Evolutionary conservation across 148 eudicot species (phyloP), one percentile per base, ranked within the genome.

Genomic region (Vaccinium corymbosum): DNA sequence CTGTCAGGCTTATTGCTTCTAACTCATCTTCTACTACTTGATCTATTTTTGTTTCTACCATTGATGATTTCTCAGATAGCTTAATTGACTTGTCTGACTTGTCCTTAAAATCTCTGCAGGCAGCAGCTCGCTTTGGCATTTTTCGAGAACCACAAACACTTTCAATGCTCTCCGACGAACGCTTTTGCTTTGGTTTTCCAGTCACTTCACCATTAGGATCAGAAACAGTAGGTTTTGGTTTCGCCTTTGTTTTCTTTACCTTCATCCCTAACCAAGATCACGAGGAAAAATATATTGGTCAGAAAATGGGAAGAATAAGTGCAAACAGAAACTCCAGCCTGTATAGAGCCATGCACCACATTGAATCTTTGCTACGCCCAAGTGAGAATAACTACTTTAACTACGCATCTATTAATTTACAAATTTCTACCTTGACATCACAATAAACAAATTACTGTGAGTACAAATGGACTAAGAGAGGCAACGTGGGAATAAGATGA

Each of bases 111-210:
- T 91, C 85, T 66, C 87, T 84, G 89, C 99, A 97, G 29, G 97
- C 97, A 79, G 95, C 99, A 84, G 95, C 95, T 48, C 98, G 90
- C 87, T 90, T 94, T n/a, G 98, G 98, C 94, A 87, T 92, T 88
- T 91, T 94, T 22, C 98, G 91, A 83, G 95, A 79, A 72, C 80
- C 89, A 81, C 52, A 53, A 71, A 86, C 64, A 90, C 79, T 66
- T 22, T 81, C 59, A 27, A 42, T 66, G 59, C 46, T 81, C 76
- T 66, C 76, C 19, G 75, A 81, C 4, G 25, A 61, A 49, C 76
- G 57, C 76, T 81, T 81, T 66, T 81, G 10, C 35, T 81, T 66
- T 66, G 79, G 56, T 76, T 76, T 76, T 76, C 56, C 79, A 49
- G 16, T 49, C 79, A 76, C 79, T 76, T 76, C 32, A 22, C 25